Evolutionary conservation across 2,329 filamentous ascomycete species (phyloP), one percentile per base, ranked within the genome.

Genomic region (Fulvia fulva): DNA sequence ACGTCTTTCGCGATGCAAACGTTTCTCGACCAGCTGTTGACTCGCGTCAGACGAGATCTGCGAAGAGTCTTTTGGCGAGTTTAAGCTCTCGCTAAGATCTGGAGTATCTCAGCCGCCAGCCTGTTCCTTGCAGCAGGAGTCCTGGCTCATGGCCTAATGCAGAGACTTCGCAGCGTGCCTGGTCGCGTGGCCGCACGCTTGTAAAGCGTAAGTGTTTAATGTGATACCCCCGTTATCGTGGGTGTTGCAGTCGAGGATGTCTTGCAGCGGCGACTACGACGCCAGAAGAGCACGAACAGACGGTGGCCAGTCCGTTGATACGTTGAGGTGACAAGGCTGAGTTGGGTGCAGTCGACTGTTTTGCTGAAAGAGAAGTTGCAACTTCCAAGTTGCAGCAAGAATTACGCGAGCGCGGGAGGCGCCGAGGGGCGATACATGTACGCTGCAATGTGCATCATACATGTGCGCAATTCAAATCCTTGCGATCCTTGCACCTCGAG

Each of bases 51-150:
- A 53, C 37, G 9, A 53, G 19, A 23, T 46, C 44, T 47, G 44
- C 44, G 25, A 23, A 47, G 25, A 47, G 44, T 14, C 21, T 47
- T 23, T 12, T n/a, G 44, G 14, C 11, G 22, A 9, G 5, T 50
- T 50, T 50, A 50, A 41, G 47, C 47, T 50, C 26, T 32, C 25
- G 26, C 47, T 50, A 50, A 50, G 47, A 50, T 50, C 25, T 47
- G 44, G 8, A 16, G 3, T 47, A 19, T 25, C 9, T n/a, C 3
- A 32, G 47, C 47, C 26, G 47, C 8, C 47, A 32, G 47, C 1
- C 4, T 21, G 8, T n/a, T 21, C 16, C 47, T 22, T 49, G 45
- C 45, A 49, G 45, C n/a, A 9, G n/a, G 23, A 26, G n/a, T 26
- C n/a, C 45, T 49, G 45, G 23, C 45, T 49, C n/a, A n/a, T n/a